phyloP scores from a whole-genome alignment of 2,329 filamentous ascomycete genomes.

The Gnomoniopsis smithogilvyi region DNA sequence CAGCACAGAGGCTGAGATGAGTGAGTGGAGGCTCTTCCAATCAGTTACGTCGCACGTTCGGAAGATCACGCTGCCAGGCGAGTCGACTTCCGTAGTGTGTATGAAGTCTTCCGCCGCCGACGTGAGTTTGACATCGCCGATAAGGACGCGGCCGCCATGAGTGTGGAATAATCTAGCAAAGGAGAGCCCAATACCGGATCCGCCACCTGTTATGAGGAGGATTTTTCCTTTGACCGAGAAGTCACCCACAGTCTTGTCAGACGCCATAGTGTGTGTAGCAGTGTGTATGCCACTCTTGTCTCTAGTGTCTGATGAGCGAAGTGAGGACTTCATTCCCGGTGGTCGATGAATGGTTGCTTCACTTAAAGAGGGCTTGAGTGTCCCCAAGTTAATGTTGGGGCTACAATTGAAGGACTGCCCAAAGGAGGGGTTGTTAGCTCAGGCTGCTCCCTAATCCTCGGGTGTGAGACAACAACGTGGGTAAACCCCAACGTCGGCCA shows the following conservation, averaged over 20 bases:
- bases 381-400: no score
- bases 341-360: background rate
- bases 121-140: slow-evolving; percentile 13
- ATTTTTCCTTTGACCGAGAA: slow-evolving; percentile 5
- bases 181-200: slow-evolving; percentile 16
- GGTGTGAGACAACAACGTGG: no score
- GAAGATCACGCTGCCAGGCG: slow-evolving; percentile 2
- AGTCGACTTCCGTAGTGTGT: background rate
- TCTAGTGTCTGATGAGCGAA: background rate
- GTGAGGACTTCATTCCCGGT: background rate
- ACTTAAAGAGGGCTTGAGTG: background rate
- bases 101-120: slow-evolving; percentile 4
- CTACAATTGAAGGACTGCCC: no score
- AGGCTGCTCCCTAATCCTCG: no score
- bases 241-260: background rate
- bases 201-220: slow-evolving; percentile 17
- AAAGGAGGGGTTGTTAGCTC: no score
- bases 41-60: slow-evolving; percentile 13
- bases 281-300: background rate
- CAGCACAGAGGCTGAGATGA: slow-evolving; percentile 4
- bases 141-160: slow-evolving; percentile 4
- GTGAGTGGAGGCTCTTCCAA: background rate
- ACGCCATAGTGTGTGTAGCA: background rate
- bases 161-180: slow-evolving; percentile 12
- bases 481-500: no score